phyloP scores from a whole-genome alignment of 345 rosid genomes.

The Hypericum perforatum region DNA sequence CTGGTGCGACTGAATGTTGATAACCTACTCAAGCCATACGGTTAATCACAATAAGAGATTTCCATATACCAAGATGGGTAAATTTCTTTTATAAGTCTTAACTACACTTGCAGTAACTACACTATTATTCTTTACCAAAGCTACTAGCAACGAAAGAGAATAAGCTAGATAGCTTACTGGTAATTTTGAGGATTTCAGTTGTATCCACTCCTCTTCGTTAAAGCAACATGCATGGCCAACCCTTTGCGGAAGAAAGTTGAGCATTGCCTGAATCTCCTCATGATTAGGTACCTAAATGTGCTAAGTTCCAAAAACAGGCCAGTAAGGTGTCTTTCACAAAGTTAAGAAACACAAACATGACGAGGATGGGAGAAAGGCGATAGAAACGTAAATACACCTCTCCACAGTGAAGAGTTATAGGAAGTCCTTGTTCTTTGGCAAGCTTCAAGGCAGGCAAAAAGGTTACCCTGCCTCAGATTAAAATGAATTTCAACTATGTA shows the following conservation, averaged over 20 bases:
- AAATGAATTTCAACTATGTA: constrained; percentile 8
- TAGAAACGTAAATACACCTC: constrained; percentile 47
- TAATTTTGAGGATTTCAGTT: constrained; percentile 49
- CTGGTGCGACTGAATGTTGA: too few species aligned
- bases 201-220: constrained; percentile 47
- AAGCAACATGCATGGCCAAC: constrained; percentile 86
- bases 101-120: too few species aligned
- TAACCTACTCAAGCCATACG: too few species aligned
- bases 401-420: constrained; percentile 87
- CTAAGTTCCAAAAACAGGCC: constrained; percentile 44
- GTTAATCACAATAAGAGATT: too few species aligned
- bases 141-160: constrained; percentile 2
- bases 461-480: constrained; percentile 45
- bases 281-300: constrained; percentile 79
- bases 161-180: constrained; percentile 37
- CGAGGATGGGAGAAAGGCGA: neutral
- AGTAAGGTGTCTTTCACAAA: constrained; percentile 16
- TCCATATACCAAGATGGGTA: too few species aligned
- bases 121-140: neutral
- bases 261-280: constrained; percentile 70
- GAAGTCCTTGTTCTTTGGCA: constrained; percentile 69
- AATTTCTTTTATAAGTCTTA: too few species aligned
- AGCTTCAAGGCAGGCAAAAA: constrained; percentile 72
- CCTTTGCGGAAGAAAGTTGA: constrained; percentile 76
- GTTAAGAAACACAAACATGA: neutral